Conservation (phyloP, 352 stramenopile species). For the Globisporangium polare region DNA sequence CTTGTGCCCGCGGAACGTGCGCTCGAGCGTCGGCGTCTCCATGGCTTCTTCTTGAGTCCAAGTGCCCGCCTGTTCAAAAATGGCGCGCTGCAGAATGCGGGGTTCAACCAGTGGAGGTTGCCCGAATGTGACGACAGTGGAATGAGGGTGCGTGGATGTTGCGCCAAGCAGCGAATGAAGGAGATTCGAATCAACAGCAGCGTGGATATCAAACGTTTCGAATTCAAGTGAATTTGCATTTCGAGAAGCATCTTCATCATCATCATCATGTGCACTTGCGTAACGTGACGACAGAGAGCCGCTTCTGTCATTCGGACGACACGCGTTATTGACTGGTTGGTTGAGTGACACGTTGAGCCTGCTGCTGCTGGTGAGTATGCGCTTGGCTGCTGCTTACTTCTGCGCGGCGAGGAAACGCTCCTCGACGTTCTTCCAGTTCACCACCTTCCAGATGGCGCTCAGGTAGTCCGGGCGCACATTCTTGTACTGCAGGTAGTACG, state of each 20-base stretch:
- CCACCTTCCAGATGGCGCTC: slow-evolving; percentile 92
- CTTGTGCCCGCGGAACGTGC: slow-evolving; percentile 86
- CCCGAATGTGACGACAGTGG: slow-evolving; percentile 8
- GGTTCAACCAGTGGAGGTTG: slow-evolving; percentile 3
- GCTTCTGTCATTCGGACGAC: not conserved
- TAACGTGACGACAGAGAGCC: not conserved
- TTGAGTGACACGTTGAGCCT: not conserved
- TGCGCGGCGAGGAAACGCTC: slow-evolving; percentile 68
- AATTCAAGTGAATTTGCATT: not conserved
- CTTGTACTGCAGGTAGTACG: slow-evolving; percentile 97
- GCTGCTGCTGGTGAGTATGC: not conserved
- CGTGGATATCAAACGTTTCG: not conserved
- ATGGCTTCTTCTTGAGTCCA: not conserved
- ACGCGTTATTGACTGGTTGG: not conserved
- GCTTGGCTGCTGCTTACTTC: slow-evolving; percentile 37
- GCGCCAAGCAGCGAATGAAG: not conserved
- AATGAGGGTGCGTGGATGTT: not conserved
- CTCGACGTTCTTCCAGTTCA: slow-evolving; percentile 94
- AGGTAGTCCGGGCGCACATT: slow-evolving; percentile 96
- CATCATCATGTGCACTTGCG: not conserved
- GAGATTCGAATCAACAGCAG: not conserved
- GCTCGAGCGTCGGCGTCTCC: slow-evolving; percentile 64
- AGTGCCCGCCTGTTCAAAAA: slow-evolving; percentile 6
- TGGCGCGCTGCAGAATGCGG: not conserved
- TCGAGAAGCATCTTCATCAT: not conserved